Evolutionary conservation across 768 basidiomycete species (phyloP), one percentile per base, ranked within the genome.

Genomic region (Porpolomopsis calyptriformis): DNA sequence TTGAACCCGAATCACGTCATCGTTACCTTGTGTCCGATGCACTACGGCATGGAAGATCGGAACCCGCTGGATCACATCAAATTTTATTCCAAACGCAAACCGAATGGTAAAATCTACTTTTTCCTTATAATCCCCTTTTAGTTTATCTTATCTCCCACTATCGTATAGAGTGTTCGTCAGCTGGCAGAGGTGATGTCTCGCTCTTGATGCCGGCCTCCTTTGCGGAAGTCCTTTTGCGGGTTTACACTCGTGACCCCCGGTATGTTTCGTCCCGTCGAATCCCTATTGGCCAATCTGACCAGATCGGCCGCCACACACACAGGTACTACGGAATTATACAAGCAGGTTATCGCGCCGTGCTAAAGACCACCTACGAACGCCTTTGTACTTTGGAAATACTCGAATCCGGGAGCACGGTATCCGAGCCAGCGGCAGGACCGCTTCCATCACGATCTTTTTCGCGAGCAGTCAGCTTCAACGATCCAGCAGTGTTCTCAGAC

Each of bases 61-160:
- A 85, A 85, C 53, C 88, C 88, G 1, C 56, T 89, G 38, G 72
- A 81, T 37, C 70, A 62, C 12, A 75, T 87, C 44, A 76, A 71
- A 56, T 91, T 89, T 55, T 89, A 87, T 54, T 76, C 78, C 0
- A 88, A 88, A 59, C 64, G 68, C 11, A 67, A 72, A 14, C 76
- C 75, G 0, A 60, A 79, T 47, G 53, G 85, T 87, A 54, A 48
- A 71, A 59, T 37, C 33, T 24, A 27, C 22, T 20, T 19, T 18
- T 2, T 27, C 7, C 16, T 22, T 0, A 29, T 27, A 22, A 22
- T 4, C 23, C 8, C 14, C 36, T 18, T 43, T 3, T 11, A 20
- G 33, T 43, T 18, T 38, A 36, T 45, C 36, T 27, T 2, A 1
- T 31, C 48, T 40, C 20, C 3, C 38, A 1, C 3, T 14, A 22